A percentile compares a stretch with the other conserved stretches of the same genome.
These are phyloP conservation scores for Ceratocystis cubensis DNA, from an alignment of 2,329 filamentous ascomycete genomes.

Conservation along the genomic window DNA sequence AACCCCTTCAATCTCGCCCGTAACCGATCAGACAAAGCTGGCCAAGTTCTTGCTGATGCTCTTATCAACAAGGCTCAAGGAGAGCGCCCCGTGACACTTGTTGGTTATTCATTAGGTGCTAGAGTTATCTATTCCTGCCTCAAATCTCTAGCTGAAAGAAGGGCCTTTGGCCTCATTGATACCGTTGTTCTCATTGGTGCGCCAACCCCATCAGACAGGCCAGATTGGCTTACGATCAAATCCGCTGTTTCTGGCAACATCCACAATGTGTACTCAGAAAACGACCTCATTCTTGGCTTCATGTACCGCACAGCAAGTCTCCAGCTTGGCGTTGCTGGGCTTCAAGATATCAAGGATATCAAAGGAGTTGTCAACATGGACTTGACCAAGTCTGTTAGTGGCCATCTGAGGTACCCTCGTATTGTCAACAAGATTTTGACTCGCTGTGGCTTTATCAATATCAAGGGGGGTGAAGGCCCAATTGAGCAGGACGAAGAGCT, in stretches of 20 bases:
- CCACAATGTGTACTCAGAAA: constrained; percentile 78
- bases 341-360: constrained; percentile 59
- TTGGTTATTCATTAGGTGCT: constrained; percentile 73
- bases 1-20: constrained; percentile 72
- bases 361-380: constrained; percentile 50
- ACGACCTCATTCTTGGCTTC: constrained; percentile 78
- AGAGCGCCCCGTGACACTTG: constrained; percentile 64
- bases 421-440: constrained; percentile 41
- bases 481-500: constrained; percentile 41
- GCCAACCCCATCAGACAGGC: constrained; percentile 57
- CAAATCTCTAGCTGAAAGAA: constrained; percentile 59
- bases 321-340: constrained; percentile 69
- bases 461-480: constrained; percentile 32
- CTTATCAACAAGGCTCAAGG: constrained; percentile 72
- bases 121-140: constrained; percentile 74
- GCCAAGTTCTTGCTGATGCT: constrained; percentile 66
- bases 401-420: constrained; percentile 41
- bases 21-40: constrained; percentile 67
- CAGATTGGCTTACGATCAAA: constrained; percentile 64
- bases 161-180: constrained; percentile 74
- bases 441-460: constrained; percentile 39
- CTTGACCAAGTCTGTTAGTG: constrained; percentile 40
- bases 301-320: constrained; percentile 75
- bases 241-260: constrained; percentile 68
- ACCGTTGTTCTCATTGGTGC: constrained; percentile 72